These are phyloP conservation scores for Rhodotorula graminis DNA, from an alignment of 768 basidiomycete genomes.

Conservation along the genomic window DNA sequence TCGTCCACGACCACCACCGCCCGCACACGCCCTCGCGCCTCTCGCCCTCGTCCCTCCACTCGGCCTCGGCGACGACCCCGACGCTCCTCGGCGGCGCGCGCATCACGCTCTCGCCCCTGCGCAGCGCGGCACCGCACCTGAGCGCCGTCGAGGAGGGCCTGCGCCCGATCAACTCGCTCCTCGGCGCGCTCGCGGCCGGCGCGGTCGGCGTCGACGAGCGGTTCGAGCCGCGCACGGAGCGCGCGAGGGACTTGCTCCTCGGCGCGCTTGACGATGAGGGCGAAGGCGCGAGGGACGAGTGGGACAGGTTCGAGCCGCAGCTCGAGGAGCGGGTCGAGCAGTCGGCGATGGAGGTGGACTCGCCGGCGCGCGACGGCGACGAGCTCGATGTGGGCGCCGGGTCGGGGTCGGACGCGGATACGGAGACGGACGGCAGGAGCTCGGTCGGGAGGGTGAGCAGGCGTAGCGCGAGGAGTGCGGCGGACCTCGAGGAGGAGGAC, in stretches of 20 bases:
- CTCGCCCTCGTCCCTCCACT: too few relatives aligned
- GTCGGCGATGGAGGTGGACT: not conserved
- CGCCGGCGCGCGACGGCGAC: too few relatives aligned
- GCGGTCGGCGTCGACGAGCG: not conserved
- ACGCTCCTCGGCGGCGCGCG: too few relatives aligned
- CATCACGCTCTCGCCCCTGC: constrained; percentile 5
- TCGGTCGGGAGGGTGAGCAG: not conserved
- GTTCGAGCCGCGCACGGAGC: constrained; percentile 1
- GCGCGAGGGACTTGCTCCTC: not conserved
- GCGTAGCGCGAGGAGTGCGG: not conserved
- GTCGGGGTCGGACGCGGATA: not conserved
- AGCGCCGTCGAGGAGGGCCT: constrained; percentile 2
- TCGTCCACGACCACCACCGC: too few relatives aligned
- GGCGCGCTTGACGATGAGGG: not conserved
- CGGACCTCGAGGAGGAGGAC: not conserved
- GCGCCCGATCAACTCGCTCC: constrained; percentile 1
- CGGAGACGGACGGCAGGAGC: not conserved
- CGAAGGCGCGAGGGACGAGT: not conserved
- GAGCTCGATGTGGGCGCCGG: not conserved
- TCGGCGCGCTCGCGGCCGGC: too few relatives aligned
- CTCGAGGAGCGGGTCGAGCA: not conserved
- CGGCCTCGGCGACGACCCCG: too few relatives aligned
- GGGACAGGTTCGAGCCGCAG: not conserved
- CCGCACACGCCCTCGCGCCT: too few relatives aligned
- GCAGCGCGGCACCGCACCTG: not conserved